phyloP scores from a whole-genome alignment of 257 asterid species.

The Solanum gracilifrons region DNA sequence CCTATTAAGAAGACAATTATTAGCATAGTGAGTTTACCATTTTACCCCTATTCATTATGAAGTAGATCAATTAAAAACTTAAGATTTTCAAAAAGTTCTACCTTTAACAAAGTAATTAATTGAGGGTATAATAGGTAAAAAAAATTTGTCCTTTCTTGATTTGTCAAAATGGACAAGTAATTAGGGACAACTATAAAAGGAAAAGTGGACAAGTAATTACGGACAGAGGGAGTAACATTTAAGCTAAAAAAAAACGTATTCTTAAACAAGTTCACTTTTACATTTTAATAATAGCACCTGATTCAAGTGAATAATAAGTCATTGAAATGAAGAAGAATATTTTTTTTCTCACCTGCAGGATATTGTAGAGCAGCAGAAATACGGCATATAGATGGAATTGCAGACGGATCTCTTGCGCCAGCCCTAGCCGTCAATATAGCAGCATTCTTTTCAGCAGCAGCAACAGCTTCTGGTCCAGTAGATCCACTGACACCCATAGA shows the following conservation, averaged over 20 bases:
- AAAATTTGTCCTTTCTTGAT: too few species aligned
- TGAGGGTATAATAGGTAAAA: too few species aligned
- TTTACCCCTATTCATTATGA: too few species aligned
- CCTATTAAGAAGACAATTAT: too few species aligned
- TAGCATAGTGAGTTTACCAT: too few species aligned
- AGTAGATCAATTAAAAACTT: too few species aligned
- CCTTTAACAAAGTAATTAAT: too few species aligned
- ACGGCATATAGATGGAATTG: slow-evolving; percentile 94
- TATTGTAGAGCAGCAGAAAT: slow-evolving; percentile 93
- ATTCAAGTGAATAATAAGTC: background rate
- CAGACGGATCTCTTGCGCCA: slow-evolving; percentile 96
- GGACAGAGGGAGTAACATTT: background rate
- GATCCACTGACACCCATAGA: slow-evolving; percentile 75
- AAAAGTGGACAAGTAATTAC: too few species aligned
- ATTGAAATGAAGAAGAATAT: background rate
- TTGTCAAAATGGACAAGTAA: too few species aligned
- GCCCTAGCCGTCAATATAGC: slow-evolving; percentile 92
- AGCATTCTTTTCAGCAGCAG: slow-evolving; percentile 86
- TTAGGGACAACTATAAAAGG: too few species aligned
- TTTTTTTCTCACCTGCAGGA: slow-evolving; percentile 59
- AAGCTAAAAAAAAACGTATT: background rate
- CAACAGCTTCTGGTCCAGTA: slow-evolving; percentile 82
- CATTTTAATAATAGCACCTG: background rate
- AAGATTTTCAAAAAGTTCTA: too few species aligned
- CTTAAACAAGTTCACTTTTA: background rate